Evolutionary conservation across 192 early-diverging fungal genomes (phyloP), one percentile per base, ranked within the genome.

Genomic region (Gaertneriomyces semiglobifer): DNA sequence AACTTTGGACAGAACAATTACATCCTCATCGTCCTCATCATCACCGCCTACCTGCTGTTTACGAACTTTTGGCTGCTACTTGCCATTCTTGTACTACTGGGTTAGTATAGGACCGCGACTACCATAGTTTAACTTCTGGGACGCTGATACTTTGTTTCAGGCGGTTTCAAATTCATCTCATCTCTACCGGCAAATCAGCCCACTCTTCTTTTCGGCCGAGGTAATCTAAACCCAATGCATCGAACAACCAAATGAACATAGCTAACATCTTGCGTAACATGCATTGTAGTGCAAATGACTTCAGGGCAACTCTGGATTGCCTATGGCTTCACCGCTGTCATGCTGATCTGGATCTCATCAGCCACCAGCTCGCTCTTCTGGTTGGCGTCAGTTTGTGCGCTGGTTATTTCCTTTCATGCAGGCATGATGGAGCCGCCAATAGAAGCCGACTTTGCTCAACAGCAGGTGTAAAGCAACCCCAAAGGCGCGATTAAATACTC

Each of bases 391-490:
- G 58, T 72, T 11, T 59, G 63, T 38, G 73, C 57, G 16, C 12
- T 65, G 11, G 45, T 82, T 53, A 65, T 78, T 10, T 52, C 19
- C 16, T 60, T 57, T 14, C 80, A 82, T 67, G 80, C 74, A 6
- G 80, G 80, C 18, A 43, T 65, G 7, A 70, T 81, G 76, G 79
- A 81, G 11, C 74, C 70, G 58, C 79, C 79, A 3, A 41, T 81
- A 14, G 79, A 78, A 52, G 74, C 70, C 11, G 72, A 71, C 39
- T 78, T 71, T 73, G 62, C 65, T 20, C 60, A 70, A 39, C 51
- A 69, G 39, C 18, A 45, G 9, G 66, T 68, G 6, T 68, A 25
- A 46, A 60, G 0, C 55, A 16, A 0, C 8, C 0, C 4, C 18
- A 10, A 14, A 57, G 39, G 4, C 50, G 20, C n/a, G 50, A 18